Base-by-base conservation (phyloP, 306 rosid genomes). In the Vachellia pachyceras region DNA sequence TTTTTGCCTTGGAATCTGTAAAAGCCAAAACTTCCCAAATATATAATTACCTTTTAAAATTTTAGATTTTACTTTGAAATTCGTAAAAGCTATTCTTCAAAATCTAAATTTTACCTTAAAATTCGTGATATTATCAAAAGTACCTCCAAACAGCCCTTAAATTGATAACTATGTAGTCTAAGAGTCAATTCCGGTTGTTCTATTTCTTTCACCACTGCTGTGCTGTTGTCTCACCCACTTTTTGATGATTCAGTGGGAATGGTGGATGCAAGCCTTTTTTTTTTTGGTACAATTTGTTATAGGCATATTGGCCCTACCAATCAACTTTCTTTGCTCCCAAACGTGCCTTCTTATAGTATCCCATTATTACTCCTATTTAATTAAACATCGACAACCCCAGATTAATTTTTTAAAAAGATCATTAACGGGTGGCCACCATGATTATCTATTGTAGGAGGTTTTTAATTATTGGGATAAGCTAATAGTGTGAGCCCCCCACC, bases 321-420 rank as follows among this genome's bases (percentile, higher is more conserved):
- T 50, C 54, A 49, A 49, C 84, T 75, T 79, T 25, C 45, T 61
- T 44, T 79, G 25, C 41, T 67, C 50, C 41, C 10, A 78, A 82
- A 29, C 64, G 64, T 55, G 85, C 66, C 54, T 40, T 69, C 23
- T 66, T 64, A n/a, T 71, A 42, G 12, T 64, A 37, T 54, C 57
- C 47, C 65, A 58, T 58, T 49, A 5, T 29, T 75, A 64, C 61
- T 39, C 75, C 70, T 39, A 73, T 37, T 23, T 13, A 36, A 67
- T 46, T 23, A 12, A n/a, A 47, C 41, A 39, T 52, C 36, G 17
- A 18, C 42, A 40, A 39, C 33, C 69, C 37, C 3, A 52, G 0
- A 67, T 52, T 54, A 25, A 17, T 29, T 29, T 12, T 49, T 35
- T 46, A 64, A 47, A 36, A 60, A 25, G 12, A 45, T 37, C 25